Conservation (phyloP, 306 rosid genomes). For the Pterocarpus macrocarpus region DNA sequence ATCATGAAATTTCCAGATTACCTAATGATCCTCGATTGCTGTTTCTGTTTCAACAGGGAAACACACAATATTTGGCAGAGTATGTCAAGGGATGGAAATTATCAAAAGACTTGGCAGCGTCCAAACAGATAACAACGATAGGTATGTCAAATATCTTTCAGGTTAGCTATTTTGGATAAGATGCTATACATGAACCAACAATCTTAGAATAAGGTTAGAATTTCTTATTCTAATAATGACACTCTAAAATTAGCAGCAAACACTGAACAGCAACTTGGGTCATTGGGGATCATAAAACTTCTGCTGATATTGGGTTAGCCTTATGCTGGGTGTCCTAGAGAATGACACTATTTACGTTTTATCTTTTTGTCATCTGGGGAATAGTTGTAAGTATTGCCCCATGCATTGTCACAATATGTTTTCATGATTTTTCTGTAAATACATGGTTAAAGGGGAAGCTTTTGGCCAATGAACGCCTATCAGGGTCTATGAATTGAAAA, state of each 20-base stretch:
- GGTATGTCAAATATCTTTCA: constrained; percentile 61
- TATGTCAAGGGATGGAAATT: constrained; percentile 89
- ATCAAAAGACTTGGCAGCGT: constrained; percentile 96
- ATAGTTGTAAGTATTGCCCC: background rate
- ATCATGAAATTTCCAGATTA: constrained; percentile 22
- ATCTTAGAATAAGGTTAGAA: background rate
- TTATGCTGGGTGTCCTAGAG: background rate
- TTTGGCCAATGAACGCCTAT: background rate
- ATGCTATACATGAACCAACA: background rate
- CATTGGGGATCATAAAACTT: constrained; percentile 28
- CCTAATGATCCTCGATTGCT: constrained; percentile 31
- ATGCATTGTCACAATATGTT: constrained; percentile 7
- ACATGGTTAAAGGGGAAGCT: background rate
- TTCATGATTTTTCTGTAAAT: constrained; percentile 24
- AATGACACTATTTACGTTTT: constrained; percentile 13
- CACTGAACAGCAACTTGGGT: background rate
- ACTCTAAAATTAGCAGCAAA: constrained; percentile 19
- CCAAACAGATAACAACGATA: constrained; percentile 94
- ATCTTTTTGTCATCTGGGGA: constrained; percentile 14
- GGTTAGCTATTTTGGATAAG: background rate
- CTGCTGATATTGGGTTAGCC: constrained; percentile 6
- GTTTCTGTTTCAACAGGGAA: constrained; percentile 72
- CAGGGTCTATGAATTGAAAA: constrained; percentile 31
- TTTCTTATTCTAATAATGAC: constrained; percentile 18
- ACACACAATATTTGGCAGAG: constrained; percentile 96